These are phyloP conservation scores for Heritiera fomes DNA, from an alignment of 345 rosid species.

Conservation along the genomic window DNA sequence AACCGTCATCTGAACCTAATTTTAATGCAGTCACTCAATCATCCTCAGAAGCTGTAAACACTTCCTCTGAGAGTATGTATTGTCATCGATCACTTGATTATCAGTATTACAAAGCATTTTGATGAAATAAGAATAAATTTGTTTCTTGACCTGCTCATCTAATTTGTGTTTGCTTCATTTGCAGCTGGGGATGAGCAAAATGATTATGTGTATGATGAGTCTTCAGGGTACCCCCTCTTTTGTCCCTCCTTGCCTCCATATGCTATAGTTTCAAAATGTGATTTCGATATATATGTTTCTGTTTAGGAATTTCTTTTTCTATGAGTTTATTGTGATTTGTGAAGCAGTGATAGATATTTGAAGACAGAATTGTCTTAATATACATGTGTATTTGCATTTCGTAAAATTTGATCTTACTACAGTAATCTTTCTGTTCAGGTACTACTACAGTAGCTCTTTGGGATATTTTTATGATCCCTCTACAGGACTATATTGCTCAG, in stretches of 20 bases:
- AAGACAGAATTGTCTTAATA: background rate
- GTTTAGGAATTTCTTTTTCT: background rate
- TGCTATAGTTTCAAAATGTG: background rate
- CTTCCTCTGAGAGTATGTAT: slow-evolving; percentile 43
- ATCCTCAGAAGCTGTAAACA: slow-evolving; percentile 30
- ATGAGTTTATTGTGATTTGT: background rate
- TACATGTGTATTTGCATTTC: background rate
- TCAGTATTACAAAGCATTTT: background rate
- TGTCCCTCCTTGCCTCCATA: slow-evolving; percentile 10
- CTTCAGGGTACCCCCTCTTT: slow-evolving; percentile 64
- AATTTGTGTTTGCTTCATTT: slow-evolving; percentile 22
- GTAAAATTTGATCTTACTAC: background rate
- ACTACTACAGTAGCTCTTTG: slow-evolving; percentile 86
- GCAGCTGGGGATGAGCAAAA: slow-evolving; percentile 57
- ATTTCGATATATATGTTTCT: background rate
- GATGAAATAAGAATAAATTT: background rate
- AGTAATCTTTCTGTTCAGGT: slow-evolving; percentile 43
- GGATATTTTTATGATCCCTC: slow-evolving; percentile 91
- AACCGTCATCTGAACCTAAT: slow-evolving; percentile 40
- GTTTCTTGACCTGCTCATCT: slow-evolving; percentile 9
- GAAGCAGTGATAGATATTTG: slow-evolving; percentile 4
- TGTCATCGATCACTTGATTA: background rate
- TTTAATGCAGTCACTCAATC: slow-evolving; percentile 33
- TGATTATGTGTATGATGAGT: slow-evolving; percentile 82
- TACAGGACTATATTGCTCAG: slow-evolving; percentile 75